Evolutionary conservation across 2,329 filamentous ascomycete species (phyloP), one percentile per base, ranked within the genome.

Genomic region (Curvularia hawaiiensis): DNA sequence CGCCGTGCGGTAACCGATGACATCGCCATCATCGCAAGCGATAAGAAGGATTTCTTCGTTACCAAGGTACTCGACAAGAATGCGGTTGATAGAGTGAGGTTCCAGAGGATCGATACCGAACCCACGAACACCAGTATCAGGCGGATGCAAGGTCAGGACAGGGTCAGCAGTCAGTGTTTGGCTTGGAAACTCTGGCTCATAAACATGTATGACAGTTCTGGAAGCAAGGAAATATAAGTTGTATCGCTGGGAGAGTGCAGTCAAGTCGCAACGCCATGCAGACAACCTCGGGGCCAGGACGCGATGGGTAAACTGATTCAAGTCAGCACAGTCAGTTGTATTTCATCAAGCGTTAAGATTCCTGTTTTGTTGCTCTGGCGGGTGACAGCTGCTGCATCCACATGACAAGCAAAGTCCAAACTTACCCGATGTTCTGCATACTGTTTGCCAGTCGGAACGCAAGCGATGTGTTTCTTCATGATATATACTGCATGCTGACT

Each of bases 11-110:
- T 80, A 80, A 0, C 74, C 79, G 30, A 81, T 68, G 9, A 81
- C 79, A 66, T 84, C 64, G 78, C 86, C 76, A 83, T 90, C 75
- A 69, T 90, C 66, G 79, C 88, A 68, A 71, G 78, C 62, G 73
- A 86, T 73, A 73, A 87, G 73, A 20, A 82, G 55, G 26, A 81
- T 71, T 59, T 83, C 81, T 28, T 80, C 77, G 22, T 69, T 73
- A n/a, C 79, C 79, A 10, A 82, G 71, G 48, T 71, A 76, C 45
- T 79, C 77, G 14, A 81, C 72, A 33, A 79, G 65, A 4, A 83
- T 54, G 39, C 77, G 72, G 56, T 79, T 83, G 56, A 82, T 79
- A 1, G 74, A 74, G 62, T 81, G 79, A 24, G 79, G 76, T 44
- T 75, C 61, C 1, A 67, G 58, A 6, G 56, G 58, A 59, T 80